Evolutionary conservation across 140 eudicot species (phyloP), one percentile per base, ranked within the genome.

Genomic region (Bidens hawaiensis): DNA sequence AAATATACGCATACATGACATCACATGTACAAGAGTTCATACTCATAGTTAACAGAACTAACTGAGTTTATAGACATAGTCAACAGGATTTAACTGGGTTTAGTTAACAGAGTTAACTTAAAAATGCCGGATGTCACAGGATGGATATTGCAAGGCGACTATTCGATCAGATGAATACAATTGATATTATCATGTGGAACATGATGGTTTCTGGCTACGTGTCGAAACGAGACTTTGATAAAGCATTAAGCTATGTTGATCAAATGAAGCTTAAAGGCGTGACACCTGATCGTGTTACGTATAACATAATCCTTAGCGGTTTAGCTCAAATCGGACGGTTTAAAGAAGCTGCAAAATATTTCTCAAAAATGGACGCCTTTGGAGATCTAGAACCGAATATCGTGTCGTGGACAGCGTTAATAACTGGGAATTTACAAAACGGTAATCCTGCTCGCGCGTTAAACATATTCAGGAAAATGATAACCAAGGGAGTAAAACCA

Each of bases 341-440:
- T 46, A 72, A 76, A 49, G 70, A 72, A 50, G 82, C 82, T 2
- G 70, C 76, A 6, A 75, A 71, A 43, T 72, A 71, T 57, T 50
- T 80, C 34, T 64, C 60, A 0, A 63, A 80, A 64, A 21, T 75
- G 46, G 57, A 75, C 13, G 46, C 65, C 34, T 75, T 60, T 36
- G 76, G 62, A 19, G 74, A 24, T 2, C 24, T 76, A 27, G 74
- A 67, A 80, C 76, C 79, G 11, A 76, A 80, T 76, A 62, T 80
- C 1, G 81, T 76, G 59, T 76, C 85, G 11, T 80, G 85, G 85
- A 80, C 85, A 3, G 76, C 85, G 1, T 60, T 80, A 52, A 69
- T 80, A 26, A 76, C 82, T 1, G 82, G 79, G 58, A 63, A 66
- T 36, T 50, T 69, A 18, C 82, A 80, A 17, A 80, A 80, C 2